Conservation (phyloP, 495 filamentous ascomycete species). For the Chaetomium tenue region DNA sequence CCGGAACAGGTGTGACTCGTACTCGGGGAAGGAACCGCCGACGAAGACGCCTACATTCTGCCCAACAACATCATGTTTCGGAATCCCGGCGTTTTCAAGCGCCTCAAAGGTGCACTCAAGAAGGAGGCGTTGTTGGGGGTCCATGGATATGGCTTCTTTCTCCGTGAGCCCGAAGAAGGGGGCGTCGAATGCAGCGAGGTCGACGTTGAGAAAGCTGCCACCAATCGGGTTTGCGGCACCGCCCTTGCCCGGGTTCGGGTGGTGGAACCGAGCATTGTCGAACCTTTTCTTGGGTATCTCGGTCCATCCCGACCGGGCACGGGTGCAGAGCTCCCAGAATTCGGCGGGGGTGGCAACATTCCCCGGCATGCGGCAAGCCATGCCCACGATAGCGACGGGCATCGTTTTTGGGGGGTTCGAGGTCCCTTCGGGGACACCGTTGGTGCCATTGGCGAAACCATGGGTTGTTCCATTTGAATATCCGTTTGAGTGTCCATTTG, state of each 20-base stretch:
- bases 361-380: conserved; percentile 54
- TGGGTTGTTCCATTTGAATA: conserved; percentile 12
- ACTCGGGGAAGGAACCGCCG: conserved; percentile 82
- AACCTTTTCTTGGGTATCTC: conserved; percentile 71
- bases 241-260: conserved; percentile 71
- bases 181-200: conserved; percentile 60
- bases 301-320: conserved; percentile 58
- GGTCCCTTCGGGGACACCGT: neutral
- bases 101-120: conserved; percentile 83
- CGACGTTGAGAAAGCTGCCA: conserved; percentile 71
- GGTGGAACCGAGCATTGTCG: conserved; percentile 63
- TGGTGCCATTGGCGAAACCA: conserved; percentile 17
- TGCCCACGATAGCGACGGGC: conserved; percentile 58
- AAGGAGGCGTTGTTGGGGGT: conserved; percentile 78
- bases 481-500: conserved; percentile 26
- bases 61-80: conserved; percentile 70
- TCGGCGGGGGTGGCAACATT: conserved; percentile 54
- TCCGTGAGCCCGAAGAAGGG: conserved; percentile 63
- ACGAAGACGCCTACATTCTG: conserved; percentile 81
- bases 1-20: conserved; percentile 66
- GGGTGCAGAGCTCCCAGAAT: conserved; percentile 59
- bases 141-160: conserved; percentile 72
- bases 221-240: conserved; percentile 73
- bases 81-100: conserved; percentile 81
- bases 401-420: conserved; percentile 27